Evolutionary conservation across 2,329 filamentous ascomycete genomes (phyloP).

Genomic region (Ophiostoma populinum): DNA sequence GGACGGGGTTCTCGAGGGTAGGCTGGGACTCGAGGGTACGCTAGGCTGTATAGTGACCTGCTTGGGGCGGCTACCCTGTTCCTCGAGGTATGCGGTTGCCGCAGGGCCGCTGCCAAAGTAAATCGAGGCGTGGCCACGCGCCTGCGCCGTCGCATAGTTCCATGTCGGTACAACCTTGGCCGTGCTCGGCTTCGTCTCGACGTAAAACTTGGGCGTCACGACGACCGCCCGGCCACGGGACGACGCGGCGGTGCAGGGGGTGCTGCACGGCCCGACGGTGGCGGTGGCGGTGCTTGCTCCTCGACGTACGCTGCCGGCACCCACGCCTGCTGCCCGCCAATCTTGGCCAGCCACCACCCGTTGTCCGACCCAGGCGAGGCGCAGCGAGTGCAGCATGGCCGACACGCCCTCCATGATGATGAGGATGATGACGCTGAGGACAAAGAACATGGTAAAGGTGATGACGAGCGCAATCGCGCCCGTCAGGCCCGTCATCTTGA

Average conservation of each 20-base stretch:
- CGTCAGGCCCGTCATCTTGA: constrained; percentile 44
- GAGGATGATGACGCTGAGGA: constrained; percentile 49
- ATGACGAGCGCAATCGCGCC: constrained; percentile 70
- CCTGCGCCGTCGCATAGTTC: constrained; percentile 51
- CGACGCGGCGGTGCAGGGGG: constrained; percentile 62
- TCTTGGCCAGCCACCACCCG: constrained; percentile 93
- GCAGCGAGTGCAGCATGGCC: constrained; percentile 75
- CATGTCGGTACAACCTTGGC: constrained; percentile 55
- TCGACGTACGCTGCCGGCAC: constrained; percentile 87
- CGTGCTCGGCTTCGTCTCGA: constrained; percentile 42
- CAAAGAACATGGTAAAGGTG: constrained; percentile 81
- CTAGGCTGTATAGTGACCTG: no score
- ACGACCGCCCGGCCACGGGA: constrained; percentile 43
- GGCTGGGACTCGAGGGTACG: no score
- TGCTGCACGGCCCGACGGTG: constrained; percentile 42
- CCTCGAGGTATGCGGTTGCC: constrained; percentile 26
- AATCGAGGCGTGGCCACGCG: constrained; percentile 38
- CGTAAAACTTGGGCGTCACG: constrained; percentile 56
- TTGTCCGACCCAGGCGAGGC: constrained; percentile 93
- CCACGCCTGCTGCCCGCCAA: constrained; percentile 63
- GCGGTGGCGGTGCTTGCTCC: constrained; percentile 48
- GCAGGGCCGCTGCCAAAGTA: constrained; percentile 29
- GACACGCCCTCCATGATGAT: constrained; percentile 94
- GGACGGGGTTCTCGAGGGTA: no score
- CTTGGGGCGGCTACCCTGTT: no score